phyloP scores from a whole-genome alignment of 2,329 filamentous ascomycete species.

The Calonectria hongkongensis region DNA sequence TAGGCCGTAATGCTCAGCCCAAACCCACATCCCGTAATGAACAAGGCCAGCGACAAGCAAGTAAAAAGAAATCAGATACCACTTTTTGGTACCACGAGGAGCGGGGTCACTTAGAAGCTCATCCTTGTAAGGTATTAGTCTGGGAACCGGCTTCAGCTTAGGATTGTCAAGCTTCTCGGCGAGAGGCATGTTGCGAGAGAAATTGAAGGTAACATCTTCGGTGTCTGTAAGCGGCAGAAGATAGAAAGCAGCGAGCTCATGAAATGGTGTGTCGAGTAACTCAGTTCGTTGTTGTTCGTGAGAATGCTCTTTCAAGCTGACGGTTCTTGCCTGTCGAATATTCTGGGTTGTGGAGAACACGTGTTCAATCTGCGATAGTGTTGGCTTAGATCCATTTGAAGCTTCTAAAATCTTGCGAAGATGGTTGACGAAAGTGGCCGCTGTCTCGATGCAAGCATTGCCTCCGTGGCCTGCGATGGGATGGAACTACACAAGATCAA shows the following conservation, averaged over 20 bases:
- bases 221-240: conserved; percentile 29
- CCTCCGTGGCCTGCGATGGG: conserved; percentile 37
- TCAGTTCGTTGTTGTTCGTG: conserved; percentile 35
- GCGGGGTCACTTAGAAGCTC: conserved; percentile 29
- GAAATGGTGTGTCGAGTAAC: conserved; percentile 28
- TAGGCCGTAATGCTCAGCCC: conserved; percentile 25
- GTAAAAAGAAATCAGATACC: conserved; percentile 35
- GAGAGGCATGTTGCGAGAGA: conserved; percentile 38
- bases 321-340: conserved; percentile 26
- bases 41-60: conserved; percentile 25
- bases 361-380: conserved; percentile 14
- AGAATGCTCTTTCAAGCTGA: conserved; percentile 25
- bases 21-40: conserved; percentile 33
- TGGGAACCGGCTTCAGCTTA: conserved; percentile 19
- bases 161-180: conserved; percentile 34
- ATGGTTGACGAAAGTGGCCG: conserved; percentile 26
- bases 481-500: conserved; percentile 9
- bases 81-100: conserved; percentile 11
- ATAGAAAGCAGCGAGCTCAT: conserved; percentile 28
- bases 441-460: conserved; percentile 33
- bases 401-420: conserved; percentile 16
- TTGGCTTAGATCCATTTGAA: conserved; percentile 5
- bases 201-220: conserved; percentile 35
- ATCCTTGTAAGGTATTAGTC: conserved; percentile 38
- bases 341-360: conserved; percentile 32